Conservation (phyloP, 1,284 basidiomycete species). For the Earliella scabrosa region DNA sequence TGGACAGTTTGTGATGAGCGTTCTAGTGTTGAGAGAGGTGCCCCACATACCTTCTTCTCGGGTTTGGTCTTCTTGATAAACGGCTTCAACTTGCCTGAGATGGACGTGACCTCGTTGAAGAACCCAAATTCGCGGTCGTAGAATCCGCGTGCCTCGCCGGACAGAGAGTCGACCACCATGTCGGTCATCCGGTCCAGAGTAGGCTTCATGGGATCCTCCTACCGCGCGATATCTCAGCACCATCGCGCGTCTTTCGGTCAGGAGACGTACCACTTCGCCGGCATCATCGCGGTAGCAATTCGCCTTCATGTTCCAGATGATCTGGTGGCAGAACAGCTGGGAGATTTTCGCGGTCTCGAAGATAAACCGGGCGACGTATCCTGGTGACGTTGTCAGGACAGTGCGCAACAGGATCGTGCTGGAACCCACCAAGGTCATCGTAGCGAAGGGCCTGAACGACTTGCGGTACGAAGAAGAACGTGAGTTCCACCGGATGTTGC, state of each 20-base stretch:
- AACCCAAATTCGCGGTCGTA: slow-evolving; percentile 97
- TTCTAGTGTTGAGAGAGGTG: neutral
- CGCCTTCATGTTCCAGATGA: slow-evolving; percentile 99
- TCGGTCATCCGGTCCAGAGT: slow-evolving; percentile 88
- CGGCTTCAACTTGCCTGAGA: slow-evolving; percentile 97
- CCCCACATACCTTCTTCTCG: slow-evolving; percentile 86
- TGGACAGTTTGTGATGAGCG: slow-evolving; percentile 10
- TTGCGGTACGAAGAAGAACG: slow-evolving; percentile 99
- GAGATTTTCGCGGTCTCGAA: slow-evolving; percentile 98
- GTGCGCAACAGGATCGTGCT: neutral
- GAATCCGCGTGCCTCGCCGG: slow-evolving; percentile 90
- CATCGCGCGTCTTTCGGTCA: neutral
- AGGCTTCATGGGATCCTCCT: slow-evolving; percentile 97
- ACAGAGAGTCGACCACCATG: slow-evolving; percentile 83
- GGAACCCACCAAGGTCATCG: slow-evolving; percentile 76
- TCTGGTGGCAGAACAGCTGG: slow-evolving; percentile 98
- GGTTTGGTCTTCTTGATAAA: slow-evolving; percentile 95
- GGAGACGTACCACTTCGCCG: slow-evolving; percentile 71
- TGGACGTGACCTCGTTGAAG: slow-evolving; percentile 96
- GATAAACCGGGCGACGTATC: slow-evolving; percentile 95
- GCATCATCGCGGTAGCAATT: slow-evolving; percentile 95
- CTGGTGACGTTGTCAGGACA: slow-evolving; percentile 41
- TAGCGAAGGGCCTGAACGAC: slow-evolving; percentile 94
- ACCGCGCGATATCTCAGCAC: slow-evolving; percentile 3
- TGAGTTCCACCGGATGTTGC: slow-evolving; percentile 92